Base-by-base conservation (phyloP, 345 rosid species). In the Corymbia maculata region DNA sequence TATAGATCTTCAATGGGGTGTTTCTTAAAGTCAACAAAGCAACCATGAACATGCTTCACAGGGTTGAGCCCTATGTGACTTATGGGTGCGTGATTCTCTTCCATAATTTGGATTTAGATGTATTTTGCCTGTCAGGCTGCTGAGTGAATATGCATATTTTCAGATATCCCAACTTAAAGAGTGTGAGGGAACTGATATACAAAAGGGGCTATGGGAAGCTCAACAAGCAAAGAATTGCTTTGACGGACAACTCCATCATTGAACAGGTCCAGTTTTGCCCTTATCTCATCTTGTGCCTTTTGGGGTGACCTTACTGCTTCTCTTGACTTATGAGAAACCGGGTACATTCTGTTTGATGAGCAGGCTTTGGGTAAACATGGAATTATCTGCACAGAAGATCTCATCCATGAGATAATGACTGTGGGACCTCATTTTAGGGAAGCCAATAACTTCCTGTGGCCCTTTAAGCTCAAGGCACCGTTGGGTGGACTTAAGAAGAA, bases 381-480 rank as follows among this genome's bases (percentile, higher is more conserved):
- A 6, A 94, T 97, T 85, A 92, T 97, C 90, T 94, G 97, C 70
- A 85, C 92, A 50, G 99, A 97, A 91, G 99, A 95, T 92, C 92
- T 97, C 80, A 94, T 96, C 87, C 99, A 97, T 22, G 99, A 97
- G 93, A 97, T 97, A 87, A 87, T 94, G 95, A 96, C 97, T 0
- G 99, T 97, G 51, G 99, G 99, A 51, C 99, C 94, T 85, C 95
- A 94, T 90, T 96, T 95, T 92, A 94, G 94, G 93, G 97, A 96
- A 90, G 98, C 96, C 13, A 95, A 95, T 91, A 95, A 96, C 93
- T 97, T 97, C 92, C 89, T 97, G 14, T 95, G 99, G 97, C 98
- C 98, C 14, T 96, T 96, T 47, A 93, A 96, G 91, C 93, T 96
- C 42, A 95, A 94, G 92, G 97, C 96, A 28, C 99, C 99, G 7